Base-by-base conservation (phyloP, 768 basidiomycete species). In the Sistotremastrum niveocremeum region DNA sequence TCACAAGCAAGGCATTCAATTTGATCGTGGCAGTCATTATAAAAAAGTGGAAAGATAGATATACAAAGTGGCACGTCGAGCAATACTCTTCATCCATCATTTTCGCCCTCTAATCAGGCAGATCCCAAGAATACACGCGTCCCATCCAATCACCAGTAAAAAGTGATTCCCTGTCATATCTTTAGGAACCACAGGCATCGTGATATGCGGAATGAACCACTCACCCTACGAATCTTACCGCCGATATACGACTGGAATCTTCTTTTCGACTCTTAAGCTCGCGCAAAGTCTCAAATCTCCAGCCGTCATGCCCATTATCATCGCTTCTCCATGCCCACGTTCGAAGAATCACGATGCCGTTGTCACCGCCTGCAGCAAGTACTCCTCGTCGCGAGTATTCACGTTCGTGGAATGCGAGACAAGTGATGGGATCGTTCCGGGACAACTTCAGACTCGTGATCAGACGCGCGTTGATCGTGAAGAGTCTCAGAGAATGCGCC, bases 381-480 rank as follows among this genome's bases (percentile, higher is more conserved):
- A 89, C 68, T 4, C 85, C 85, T 0, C 77, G 65, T 49, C 73
- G 70, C 0, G 84, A 78, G 59, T 85, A 94, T 55, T 94, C 91
- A 34, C 91, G 76, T 56, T 93, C 86, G 49, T 88, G 82, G 65
- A 94, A 94, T 0, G 83, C 79, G 43, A 95, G 62, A 0, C 84
- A 79, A 0, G 81, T 83, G 45, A 93, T 79, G 3, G 65, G 66
- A 0, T 75, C 73, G 4, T 48, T 51, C 2, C 69, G 69, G 3
- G 69, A 67, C 2, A 88, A 66, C 51, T 87, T 81, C 34, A 89
- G 59, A 8, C 69, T 71, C 0, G 79, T 79, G 51, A 95, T 86
- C 0, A 74, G 78, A 11, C 83, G 73, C 0, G 76, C 90, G 55
- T 94, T 94, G 64, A 94, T 72, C 0, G 88, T 94, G 60, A 90